Evolutionary conservation across 768 basidiomycete genomes (phyloP).

Genomic region (Naematelia aurantialba): DNA sequence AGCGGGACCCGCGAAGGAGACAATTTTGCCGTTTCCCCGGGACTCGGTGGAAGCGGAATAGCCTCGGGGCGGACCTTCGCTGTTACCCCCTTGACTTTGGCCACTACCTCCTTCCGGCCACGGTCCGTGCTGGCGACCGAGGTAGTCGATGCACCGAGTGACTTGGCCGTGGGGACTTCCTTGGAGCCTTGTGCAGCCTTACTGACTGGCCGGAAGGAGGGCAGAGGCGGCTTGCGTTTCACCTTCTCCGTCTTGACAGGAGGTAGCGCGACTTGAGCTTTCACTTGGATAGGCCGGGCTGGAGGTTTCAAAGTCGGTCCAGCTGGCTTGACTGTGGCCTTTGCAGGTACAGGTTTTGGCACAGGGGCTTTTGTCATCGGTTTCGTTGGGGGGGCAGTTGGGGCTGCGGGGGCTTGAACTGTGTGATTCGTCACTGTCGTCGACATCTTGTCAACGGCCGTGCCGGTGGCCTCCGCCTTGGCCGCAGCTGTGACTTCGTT

Average conservation of each 20-base stretch:
- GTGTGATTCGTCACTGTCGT: background rate
- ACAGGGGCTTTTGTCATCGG: background rate
- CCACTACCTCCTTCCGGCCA: background rate
- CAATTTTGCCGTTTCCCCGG: constrained; percentile 10
- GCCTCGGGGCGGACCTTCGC: constrained; percentile 27
- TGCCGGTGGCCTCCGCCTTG: background rate
- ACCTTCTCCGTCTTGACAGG: constrained; percentile 35
- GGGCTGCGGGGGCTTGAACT: background rate
- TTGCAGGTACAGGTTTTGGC: background rate
- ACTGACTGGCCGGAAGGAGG: constrained; percentile 27
- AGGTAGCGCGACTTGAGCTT: constrained; percentile 19
- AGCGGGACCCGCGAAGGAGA: constrained; percentile 20
- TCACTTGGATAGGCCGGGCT: background rate
- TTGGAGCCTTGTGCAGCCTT: constrained; percentile 5
- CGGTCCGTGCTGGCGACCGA: background rate
- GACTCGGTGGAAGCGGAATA: constrained; percentile 23
- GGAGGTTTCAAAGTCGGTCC: background rate
- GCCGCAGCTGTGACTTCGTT: background rate
- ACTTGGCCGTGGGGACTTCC: background rate
- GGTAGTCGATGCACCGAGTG: constrained; percentile 1
- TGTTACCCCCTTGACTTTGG: background rate
- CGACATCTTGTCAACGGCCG: background rate
- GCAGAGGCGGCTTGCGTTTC: constrained; percentile 33
- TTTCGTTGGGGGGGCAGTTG: background rate
- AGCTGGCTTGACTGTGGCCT: background rate